Percentiles rank a stretch among this genome's conserved stretches.
Conservation (phyloP, 129 eudicot species). For the Pittosporum tobira region DNA sequence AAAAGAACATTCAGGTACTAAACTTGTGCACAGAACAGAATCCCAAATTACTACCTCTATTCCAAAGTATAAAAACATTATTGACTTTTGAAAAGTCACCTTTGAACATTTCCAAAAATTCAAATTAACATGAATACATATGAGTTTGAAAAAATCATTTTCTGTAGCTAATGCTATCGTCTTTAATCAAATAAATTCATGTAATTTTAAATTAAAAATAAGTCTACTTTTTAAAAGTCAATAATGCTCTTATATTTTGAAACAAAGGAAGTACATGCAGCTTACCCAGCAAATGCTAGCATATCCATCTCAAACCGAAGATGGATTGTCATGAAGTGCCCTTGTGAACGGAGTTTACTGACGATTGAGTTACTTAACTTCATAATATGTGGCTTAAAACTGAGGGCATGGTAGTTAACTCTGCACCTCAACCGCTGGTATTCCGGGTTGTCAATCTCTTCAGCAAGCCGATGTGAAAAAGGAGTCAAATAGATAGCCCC, state of each 20-base stretch:
- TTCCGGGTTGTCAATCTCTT: conserved; percentile 83
- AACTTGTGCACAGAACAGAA: not conserved
- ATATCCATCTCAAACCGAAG: conserved; percentile 98
- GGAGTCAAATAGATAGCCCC: conserved; percentile 93
- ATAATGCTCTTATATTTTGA: too few relatives aligned
- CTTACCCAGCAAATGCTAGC: conserved; percentile 96
- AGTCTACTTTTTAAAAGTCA: too few relatives aligned
- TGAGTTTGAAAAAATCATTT: too few relatives aligned
- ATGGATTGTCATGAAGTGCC: conserved; percentile 95
- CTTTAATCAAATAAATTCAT: too few relatives aligned
- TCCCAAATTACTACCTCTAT: too few relatives aligned
- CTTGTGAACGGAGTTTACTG: conserved; percentile 68
- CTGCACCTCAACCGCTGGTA: conserved; percentile 93
- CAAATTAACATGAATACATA: too few relatives aligned
- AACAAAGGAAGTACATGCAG: conserved; percentile 6
- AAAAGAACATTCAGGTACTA: not conserved
- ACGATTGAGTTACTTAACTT: conserved; percentile 77
- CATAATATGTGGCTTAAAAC: conserved; percentile 86
- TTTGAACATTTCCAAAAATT: too few relatives aligned
- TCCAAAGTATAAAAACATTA: too few relatives aligned
- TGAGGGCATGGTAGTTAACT: conserved; percentile 93
- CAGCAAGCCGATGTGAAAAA: conserved; percentile 86
- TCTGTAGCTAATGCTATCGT: too few relatives aligned
- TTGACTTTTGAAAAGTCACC: too few relatives aligned
- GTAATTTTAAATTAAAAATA: too few relatives aligned